phyloP scores from a whole-genome alignment of 257 asterid species.

The Lycium ferocissimum region DNA sequence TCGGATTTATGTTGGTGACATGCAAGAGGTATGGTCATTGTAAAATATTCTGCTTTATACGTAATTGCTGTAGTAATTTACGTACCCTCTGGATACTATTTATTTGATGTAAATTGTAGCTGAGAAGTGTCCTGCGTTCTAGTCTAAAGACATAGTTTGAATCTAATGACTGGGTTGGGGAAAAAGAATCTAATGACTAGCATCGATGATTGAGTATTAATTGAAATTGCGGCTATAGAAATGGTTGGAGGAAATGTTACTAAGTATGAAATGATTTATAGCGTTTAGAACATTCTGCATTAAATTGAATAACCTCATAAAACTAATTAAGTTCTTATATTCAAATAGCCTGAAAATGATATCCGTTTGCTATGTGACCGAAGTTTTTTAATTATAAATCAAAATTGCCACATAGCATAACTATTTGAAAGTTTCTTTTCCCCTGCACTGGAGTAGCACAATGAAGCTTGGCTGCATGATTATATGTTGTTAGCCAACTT shows the following conservation, averaged over 20 bases:
- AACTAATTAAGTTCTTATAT: not conserved
- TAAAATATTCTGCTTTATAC: conserved; percentile 1
- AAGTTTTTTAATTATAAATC: not conserved
- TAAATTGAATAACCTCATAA: not conserved
- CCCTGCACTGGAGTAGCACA: not conserved
- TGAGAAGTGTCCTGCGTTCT: not conserved
- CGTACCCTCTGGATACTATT: not conserved
- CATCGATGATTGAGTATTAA: not conserved
- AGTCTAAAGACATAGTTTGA: not conserved
- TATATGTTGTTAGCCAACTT: not conserved
- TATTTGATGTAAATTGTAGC: not conserved
- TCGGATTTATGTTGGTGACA: conserved; percentile 97
- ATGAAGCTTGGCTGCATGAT: not conserved
- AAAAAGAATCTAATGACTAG: not conserved
- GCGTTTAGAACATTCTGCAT: not conserved
- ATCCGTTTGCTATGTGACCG: not conserved
- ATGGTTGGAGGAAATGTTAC: conserved; percentile 16
- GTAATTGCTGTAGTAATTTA: not conserved
- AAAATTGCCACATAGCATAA: not conserved
- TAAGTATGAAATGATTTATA: not conserved
- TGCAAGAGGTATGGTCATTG: conserved; percentile 82
- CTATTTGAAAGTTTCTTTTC: not conserved
- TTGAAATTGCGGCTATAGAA: not conserved
- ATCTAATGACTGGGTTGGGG: not conserved
- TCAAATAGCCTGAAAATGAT: not conserved